Conservation (phyloP, 345 rosid genomes). For the Tarenaya hassleriana region DNA sequence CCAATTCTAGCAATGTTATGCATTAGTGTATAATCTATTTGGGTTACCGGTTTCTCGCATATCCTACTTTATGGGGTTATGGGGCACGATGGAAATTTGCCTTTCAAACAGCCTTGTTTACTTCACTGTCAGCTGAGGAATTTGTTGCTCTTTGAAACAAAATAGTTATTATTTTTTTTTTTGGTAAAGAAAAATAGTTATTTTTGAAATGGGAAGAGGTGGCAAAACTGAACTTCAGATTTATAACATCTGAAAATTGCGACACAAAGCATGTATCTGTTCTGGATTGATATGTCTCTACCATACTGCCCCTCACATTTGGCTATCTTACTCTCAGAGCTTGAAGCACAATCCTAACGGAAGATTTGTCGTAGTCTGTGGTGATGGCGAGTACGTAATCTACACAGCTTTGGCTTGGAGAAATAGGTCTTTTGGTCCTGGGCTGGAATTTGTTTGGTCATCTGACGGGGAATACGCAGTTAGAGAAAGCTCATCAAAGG, state of each 20-base stretch:
- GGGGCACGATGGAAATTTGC: conserved; percentile 14
- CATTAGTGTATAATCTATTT: conserved; percentile 9
- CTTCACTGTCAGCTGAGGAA: neutral
- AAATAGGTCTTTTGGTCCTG: conserved; percentile 98
- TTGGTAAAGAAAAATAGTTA: too few species aligned
- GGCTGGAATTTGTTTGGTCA: conserved; percentile 95
- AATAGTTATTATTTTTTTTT: too few species aligned
- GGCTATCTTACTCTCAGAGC: conserved; percentile 46
- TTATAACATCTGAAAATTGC: too few species aligned
- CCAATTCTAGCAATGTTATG: conserved; percentile 16
- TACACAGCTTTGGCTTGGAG: conserved; percentile 99
- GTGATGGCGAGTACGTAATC: conserved; percentile 97
- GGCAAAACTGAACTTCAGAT: neutral
- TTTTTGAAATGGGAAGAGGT: neutral
- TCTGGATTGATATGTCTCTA: conserved; percentile 6
- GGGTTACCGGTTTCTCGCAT: conserved; percentile 1
- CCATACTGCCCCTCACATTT: conserved; percentile 14
- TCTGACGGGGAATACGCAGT: conserved; percentile 98
- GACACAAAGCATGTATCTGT: conserved; percentile 8
- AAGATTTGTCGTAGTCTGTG: conserved; percentile 96
- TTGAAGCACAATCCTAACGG: conserved; percentile 98
- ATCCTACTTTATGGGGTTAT: neutral
- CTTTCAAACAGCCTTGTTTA: conserved; percentile 6
- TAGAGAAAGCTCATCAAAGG: conserved; percentile 92
- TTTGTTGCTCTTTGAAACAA: too few species aligned